phyloP scores from a whole-genome alignment of 108 stramenopile species.

The Parietichytrium sp. region DNA sequence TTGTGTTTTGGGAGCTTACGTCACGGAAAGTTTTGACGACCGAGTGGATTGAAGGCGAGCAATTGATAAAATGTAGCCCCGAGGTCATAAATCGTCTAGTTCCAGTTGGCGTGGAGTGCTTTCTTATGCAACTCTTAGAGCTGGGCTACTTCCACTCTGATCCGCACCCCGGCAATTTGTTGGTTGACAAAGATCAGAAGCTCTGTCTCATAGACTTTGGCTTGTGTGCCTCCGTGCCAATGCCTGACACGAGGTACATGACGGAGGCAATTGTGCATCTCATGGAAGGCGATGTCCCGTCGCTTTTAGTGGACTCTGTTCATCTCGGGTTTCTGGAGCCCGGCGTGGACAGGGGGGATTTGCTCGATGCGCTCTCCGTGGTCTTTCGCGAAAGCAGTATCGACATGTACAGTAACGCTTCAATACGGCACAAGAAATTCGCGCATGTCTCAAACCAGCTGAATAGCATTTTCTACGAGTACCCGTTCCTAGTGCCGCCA shows the following conservation, averaged over 20 bases:
- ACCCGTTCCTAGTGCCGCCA: slow-evolving; percentile 81
- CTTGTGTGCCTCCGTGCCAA: slow-evolving; percentile 70
- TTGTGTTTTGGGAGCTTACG: slow-evolving; percentile 71
- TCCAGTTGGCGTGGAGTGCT: slow-evolving; percentile 79
- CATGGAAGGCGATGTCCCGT: slow-evolving; percentile 63
- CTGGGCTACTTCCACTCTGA: slow-evolving; percentile 80
- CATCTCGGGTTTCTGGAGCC: slow-evolving; percentile 76
- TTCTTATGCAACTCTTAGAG: slow-evolving; percentile 78
- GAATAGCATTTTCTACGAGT: slow-evolving; percentile 81
- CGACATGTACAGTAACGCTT: slow-evolving; percentile 59
- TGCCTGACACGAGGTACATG: slow-evolving; percentile 63
- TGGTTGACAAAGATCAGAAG: slow-evolving; percentile 46
- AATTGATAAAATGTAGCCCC: slow-evolving; percentile 64
- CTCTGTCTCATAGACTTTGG: slow-evolving; percentile 82
- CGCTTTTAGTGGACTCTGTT: slow-evolving; percentile 73
- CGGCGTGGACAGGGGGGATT: slow-evolving; percentile 72
- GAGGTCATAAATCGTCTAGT: slow-evolving; percentile 70
- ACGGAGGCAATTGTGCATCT: slow-evolving; percentile 78
- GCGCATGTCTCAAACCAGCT: slow-evolving; percentile 79
- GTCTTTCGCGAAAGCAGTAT: slow-evolving; percentile 54
- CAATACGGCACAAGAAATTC: slow-evolving; percentile 70
- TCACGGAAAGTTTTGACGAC: slow-evolving; percentile 74
- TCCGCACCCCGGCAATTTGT: slow-evolving; percentile 49
- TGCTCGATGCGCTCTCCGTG: slow-evolving; percentile 71
- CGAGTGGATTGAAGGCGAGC: slow-evolving; percentile 76